Base-by-base conservation (phyloP, 768 basidiomycete species). In the Amanita polypyramis region DNA sequence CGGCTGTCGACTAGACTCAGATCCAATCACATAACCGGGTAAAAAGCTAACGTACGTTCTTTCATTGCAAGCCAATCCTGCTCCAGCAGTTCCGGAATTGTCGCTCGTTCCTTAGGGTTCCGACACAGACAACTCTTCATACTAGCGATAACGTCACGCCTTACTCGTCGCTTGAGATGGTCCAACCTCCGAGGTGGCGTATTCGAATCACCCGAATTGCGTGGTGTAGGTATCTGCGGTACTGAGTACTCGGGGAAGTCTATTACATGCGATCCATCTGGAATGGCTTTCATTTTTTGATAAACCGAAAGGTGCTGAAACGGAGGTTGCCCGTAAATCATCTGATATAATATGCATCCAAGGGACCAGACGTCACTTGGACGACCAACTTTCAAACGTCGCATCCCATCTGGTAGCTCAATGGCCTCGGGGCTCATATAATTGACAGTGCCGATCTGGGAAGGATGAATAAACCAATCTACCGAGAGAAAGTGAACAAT, bases 361-460 rank as follows among this genome's bases (percentile, higher is more conserved):
- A 99, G 71, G 2, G 93, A 96, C 95, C 95, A 99, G 35, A 99
- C 90, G 62, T 99, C 95, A 45, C 88, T 92, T 0, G 93, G 82
- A 19, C 94, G 85, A 3, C 95, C 96, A 45, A 98, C 92, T 71
- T 95, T 96, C 50, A 95, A 77, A 20, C 90, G 77, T 10, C 86
- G 77, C 81, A 82, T 87, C 36, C 85, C 90, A 49, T 87, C 89
- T 3, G 82, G 82, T 17, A 87, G 68, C 59, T 93, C 89, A 47
- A 99, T 91, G 10, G 95, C 91, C 64, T 99, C 95, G 0, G 95
- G 95, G 46, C 91, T 93, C 95, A 99, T 99, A 62, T 95, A 99
- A 60, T 99, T 99, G 32, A 96, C 86, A 1, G 93, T 95, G 2
- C 95, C 95, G 55, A 99, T 85, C 87, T 95, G 56, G 49, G 32